phyloP scores from a whole-genome alignment of 257 asterid genomes.

The Gynochthodes officinalis region DNA sequence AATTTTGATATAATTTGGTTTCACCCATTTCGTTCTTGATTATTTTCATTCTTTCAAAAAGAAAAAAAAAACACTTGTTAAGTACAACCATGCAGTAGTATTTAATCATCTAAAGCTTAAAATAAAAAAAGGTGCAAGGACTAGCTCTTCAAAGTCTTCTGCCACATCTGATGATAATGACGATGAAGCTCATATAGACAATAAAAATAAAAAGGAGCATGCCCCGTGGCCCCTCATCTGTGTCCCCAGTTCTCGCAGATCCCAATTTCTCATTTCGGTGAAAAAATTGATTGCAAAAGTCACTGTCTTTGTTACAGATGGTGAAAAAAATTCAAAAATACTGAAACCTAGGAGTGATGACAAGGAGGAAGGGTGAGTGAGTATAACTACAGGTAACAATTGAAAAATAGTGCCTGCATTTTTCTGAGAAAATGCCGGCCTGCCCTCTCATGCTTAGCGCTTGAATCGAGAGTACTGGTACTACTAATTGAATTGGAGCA shows the following conservation, averaged over 20 bases:
- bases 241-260: not conserved
- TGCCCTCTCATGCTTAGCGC: constrained; percentile 26
- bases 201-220: not conserved
- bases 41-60: too few relatives aligned
- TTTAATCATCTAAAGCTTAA: too few relatives aligned
- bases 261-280: constrained; percentile 10
- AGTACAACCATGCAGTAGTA: too few relatives aligned
- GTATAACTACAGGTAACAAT: not conserved
- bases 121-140: too few relatives aligned
- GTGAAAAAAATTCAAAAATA: constrained; percentile 6
- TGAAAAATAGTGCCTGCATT: constrained; percentile 22
- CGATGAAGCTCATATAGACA: too few relatives aligned
- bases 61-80: too few relatives aligned
- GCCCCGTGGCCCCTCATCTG: too few relatives aligned
- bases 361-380: too few relatives aligned
- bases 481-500: constrained; percentile 2
- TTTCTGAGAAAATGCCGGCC: constrained; percentile 30
- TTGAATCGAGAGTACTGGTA: constrained; percentile 17
- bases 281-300: not conserved
- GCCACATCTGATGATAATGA: not conserved
- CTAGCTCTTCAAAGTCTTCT: too few relatives aligned
- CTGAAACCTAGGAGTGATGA: constrained; percentile 7
- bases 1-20: too few relatives aligned
- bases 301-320: constrained; percentile 17
- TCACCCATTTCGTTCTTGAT: too few relatives aligned